A percentile compares a stretch with the other conserved stretches of the same genome.
phyloP scores from a whole-genome alignment of 108 stramenopile genomes.

The Thalassiosira profunda region DNA sequence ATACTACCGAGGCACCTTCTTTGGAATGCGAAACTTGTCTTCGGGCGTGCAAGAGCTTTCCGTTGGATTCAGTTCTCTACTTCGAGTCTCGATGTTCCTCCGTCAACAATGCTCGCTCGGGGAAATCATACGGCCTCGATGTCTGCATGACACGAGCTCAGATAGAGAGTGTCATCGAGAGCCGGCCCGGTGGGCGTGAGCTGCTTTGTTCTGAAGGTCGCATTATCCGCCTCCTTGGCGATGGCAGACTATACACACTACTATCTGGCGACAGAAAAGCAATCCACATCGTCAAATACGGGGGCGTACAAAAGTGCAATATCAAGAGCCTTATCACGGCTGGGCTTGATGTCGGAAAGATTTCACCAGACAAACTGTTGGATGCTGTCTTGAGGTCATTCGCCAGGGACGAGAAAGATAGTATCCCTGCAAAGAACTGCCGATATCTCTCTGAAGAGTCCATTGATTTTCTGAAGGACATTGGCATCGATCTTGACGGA shows the following conservation, averaged over 20 bases:
- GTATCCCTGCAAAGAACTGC: too few relatives aligned
- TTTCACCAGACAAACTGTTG: background rate
- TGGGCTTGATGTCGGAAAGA: background rate
- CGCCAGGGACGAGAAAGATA: too few relatives aligned
- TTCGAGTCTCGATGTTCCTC: slow-evolving; percentile 1
- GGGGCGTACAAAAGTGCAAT: background rate
- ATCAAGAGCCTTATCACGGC: background rate
- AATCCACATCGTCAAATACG: slow-evolving; percentile 1
- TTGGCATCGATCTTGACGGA: background rate
- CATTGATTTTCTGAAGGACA: background rate
- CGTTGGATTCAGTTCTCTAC: background rate
- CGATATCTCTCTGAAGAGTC: background rate
- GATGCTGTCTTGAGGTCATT: background rate
- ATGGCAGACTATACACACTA: background rate
- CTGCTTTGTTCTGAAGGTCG: background rate
- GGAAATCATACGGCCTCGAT: background rate
- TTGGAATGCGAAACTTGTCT: background rate
- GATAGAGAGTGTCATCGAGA: background rate
- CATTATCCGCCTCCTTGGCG: background rate
- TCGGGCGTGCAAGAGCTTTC: slow-evolving; percentile 3
- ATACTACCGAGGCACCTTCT: background rate
- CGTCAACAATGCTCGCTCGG: background rate
- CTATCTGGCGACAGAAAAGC: background rate
- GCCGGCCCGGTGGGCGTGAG: slow-evolving; percentile 2
- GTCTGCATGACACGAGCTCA: background rate